Evolutionary conservation across 305 asterid species (phyloP), one percentile per base, ranked within the genome.

Genomic region (Solanum aculeatissimum): DNA sequence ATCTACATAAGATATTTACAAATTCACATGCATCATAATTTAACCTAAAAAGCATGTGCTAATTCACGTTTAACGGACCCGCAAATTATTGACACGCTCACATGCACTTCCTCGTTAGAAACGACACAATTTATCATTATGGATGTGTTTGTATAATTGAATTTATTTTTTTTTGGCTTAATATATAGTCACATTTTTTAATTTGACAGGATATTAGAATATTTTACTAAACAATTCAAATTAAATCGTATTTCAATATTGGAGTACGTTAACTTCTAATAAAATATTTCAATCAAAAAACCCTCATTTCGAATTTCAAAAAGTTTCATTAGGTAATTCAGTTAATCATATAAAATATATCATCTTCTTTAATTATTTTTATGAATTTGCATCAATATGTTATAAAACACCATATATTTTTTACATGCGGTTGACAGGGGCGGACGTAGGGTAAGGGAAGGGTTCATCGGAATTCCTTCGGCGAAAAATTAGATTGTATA

Each of bases 61-160:
- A 47, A 49, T 78, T 27, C 83, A 78, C 25, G 49, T 65, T 49
- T n/a, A 75, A 75, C 38, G 81, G 49, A 47, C 60, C 60, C 27
- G 66, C 83, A 29, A 53, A 78, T 35, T 10, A 78, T 78, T 29
- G 47, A 51, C 47, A 29, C 27, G 1, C 15, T 42, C 83, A 78
- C 83, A 38, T 78, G 83, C 27, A 29, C 32, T 8, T 79, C 83
- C 19, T 53, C 49, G 49, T 18, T 79, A 79, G 29, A 79, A 42
- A n/a, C n/a, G 43, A 79, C 43, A 79, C 7, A 47, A 78, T 27
- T 53, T 38, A 43, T 47, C 9, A 58, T 16, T 1, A 2, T 43
- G 10, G 5, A n/a, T 57, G 14, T 57, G 27, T 8, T 55, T 55
- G 2, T n/a, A n/a, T 57, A 27, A 55, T 12, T 35, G 40, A n/a